Evolutionary conservation across 2,329 filamentous ascomycete species (phyloP).

Genomic region (Ascochyta pisi): DNA sequence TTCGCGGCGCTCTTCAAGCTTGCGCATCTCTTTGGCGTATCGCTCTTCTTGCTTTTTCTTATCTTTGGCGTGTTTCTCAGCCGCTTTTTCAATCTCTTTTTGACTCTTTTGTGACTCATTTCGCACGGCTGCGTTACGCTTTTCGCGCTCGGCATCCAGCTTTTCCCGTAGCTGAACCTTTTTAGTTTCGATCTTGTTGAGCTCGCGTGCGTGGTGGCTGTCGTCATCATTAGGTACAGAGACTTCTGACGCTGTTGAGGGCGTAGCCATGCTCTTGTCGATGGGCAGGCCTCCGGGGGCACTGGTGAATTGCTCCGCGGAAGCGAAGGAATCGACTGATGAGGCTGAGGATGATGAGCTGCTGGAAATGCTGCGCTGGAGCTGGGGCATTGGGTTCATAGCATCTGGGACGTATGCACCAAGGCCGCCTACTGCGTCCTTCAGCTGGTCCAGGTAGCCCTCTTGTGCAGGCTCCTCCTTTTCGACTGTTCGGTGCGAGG

Average conservation of each 20-base stretch:
- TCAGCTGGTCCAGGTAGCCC: constrained; percentile 25
- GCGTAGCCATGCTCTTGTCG: constrained; percentile 33
- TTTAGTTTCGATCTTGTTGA: constrained; percentile 68
- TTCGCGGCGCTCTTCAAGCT: constrained; percentile 71
- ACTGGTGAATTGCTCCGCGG: constrained; percentile 52
- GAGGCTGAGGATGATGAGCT: constrained; percentile 36
- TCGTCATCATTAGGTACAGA: constrained; percentile 28
- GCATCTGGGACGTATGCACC: constrained; percentile 29
- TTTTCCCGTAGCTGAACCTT: constrained; percentile 67
- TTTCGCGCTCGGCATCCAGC: constrained; percentile 62
- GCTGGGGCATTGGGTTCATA: constrained; percentile 27
- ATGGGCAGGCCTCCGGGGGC: constrained; percentile 40
- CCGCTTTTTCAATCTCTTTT: constrained; percentile 65
- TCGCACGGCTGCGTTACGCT: constrained; percentile 50
- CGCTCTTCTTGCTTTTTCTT: constrained; percentile 52
- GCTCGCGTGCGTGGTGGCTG: constrained; percentile 55
- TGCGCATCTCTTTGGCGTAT: constrained; percentile 58
- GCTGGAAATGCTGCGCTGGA: constrained; percentile 34
- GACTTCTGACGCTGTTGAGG: constrained; percentile 35
- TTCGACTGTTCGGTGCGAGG: constrained; percentile 27
- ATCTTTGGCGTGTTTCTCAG: constrained; percentile 69
- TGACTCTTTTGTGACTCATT: constrained; percentile 47
- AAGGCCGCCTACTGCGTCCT: constrained; percentile 14
- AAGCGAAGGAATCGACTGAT: constrained; percentile 49
- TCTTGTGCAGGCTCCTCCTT: constrained; percentile 12